These are phyloP conservation scores for Saposhnikovia divaricata DNA, from an alignment of 129 eudicot genomes.

Conservation along the genomic window DNA sequence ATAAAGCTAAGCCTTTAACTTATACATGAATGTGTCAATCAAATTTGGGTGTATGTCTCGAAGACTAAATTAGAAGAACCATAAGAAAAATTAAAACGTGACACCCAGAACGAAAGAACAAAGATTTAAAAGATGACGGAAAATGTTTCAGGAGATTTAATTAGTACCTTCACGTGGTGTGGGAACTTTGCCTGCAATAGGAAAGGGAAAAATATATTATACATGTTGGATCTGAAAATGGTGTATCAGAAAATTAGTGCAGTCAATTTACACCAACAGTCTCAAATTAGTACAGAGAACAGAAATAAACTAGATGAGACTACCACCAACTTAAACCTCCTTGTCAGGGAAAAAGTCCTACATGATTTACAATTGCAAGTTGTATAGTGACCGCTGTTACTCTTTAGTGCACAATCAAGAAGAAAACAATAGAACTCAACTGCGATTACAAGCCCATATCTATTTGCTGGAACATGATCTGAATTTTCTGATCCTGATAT, in stretches of 20 bases:
- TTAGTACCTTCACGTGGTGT: constrained; percentile 77
- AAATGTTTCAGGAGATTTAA: neutral
- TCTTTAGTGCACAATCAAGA: neutral
- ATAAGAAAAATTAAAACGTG: neutral
- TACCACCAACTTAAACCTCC: neutral
- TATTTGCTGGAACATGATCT: neutral
- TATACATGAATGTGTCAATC: neutral
- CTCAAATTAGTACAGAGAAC: too few relatives aligned
- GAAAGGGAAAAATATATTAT: too few relatives aligned
- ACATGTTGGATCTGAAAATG: too few relatives aligned
- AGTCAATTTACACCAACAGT: too few relatives aligned
- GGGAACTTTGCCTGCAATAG: too few relatives aligned
- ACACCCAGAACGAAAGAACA: neutral
- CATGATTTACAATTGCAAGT: neutral
- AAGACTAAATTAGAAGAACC: neutral
- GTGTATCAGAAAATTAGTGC: too few relatives aligned
- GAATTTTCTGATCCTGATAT: neutral
- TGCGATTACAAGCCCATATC: neutral
- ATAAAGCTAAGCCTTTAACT: neutral
- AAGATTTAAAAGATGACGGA: neutral
- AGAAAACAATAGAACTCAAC: neutral
- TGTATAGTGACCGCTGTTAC: neutral
- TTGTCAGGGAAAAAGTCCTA: neutral
- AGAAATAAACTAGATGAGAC: neutral
- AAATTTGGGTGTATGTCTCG: neutral